Base-by-base conservation (phyloP, 345 rosid species). In the Microthlaspi erraticum region DNA sequence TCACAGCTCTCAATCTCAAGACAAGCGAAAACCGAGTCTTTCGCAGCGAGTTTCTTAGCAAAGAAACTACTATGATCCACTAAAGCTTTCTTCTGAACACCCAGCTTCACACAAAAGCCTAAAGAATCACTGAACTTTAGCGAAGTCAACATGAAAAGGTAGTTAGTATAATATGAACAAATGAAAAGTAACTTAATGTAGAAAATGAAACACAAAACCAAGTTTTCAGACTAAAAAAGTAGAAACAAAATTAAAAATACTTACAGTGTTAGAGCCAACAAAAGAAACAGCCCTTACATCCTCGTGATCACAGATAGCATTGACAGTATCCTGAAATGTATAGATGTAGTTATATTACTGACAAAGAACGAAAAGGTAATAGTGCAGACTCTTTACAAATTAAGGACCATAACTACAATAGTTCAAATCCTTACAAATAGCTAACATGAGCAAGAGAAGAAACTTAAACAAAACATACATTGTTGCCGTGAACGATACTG, bases 401-500 rank as follows among this genome's bases (percentile, higher is more conserved):
- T 62, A 48, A 23, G 37, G 45, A 2, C 14, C 12, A 16, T 42
- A 20, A 51, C n/a, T n/a, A n/a, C n/a, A n/a, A n/a, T n/a, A n/a
- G n/a, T 14, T 20, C 5, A 60, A 34, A 50, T 66, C 39, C 7
- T 59, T 51, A 11, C 20, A 74, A 12, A 9, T 37, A 62, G 13
- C 6, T 51, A 42, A 5, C 2, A n/a, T 32, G 36, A 36, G 59
- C 14, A 67, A 68, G 34, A 64, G 39, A 2, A 53, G 29, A 18
- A 44, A 64, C 33, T 10, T 42, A 31, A 65, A 6, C 34, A 70
- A 54, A 72, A 38, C 88, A 8, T 85, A 93, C 98, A 74, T 83
- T 83, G 44, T 97, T 87, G n/a, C 98, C 98, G 62, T 93, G 98
- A 43, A 89, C 90, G n/a, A n/a, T n/a, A n/a, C n/a, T n/a, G n/a